These are phyloP conservation scores for Neoboletus brunneissimus DNA, from an alignment of 768 basidiomycete species.

Conservation along the genomic window DNA sequence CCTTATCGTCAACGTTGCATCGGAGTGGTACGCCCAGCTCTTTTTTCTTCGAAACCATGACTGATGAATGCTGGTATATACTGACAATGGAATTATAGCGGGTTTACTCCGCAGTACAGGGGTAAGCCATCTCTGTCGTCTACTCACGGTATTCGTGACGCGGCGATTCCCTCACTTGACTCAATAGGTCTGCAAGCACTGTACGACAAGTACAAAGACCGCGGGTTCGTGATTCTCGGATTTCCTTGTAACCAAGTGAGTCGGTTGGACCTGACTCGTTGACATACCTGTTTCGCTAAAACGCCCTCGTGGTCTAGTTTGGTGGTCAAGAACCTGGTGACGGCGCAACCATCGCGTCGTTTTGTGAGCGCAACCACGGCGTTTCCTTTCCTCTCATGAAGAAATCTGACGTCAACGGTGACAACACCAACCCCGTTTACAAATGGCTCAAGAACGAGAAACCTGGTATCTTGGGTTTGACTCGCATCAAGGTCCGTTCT, in stretches of 20 bases:
- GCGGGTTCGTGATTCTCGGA: slow-evolving; percentile 75
- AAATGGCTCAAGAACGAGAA: slow-evolving; percentile 83
- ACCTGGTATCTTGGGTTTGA: slow-evolving; percentile 65
- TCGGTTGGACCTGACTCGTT: background rate
- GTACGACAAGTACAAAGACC: slow-evolving; percentile 78
- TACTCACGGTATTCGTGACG: background rate
- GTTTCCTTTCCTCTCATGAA: slow-evolving; percentile 90
- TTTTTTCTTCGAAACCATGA: background rate
- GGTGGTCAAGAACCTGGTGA: slow-evolving; percentile 82
- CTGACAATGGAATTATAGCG: slow-evolving; percentile 41
- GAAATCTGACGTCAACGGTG: slow-evolving; percentile 93
- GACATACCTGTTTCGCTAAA: background rate
- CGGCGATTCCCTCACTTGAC: background rate
- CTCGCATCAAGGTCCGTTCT: slow-evolving; percentile 65
- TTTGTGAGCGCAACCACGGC: slow-evolving; percentile 80
- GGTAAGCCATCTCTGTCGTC: slow-evolving; percentile 36
- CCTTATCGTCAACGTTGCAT: slow-evolving; percentile 76
- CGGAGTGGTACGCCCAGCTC: slow-evolving; percentile 48
- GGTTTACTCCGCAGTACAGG: slow-evolving; percentile 81
- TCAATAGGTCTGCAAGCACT: slow-evolving; percentile 68
- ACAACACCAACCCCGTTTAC: slow-evolving; percentile 78
- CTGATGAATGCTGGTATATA: background rate
- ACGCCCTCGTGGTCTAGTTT: slow-evolving; percentile 47
- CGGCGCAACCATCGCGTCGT: slow-evolving; percentile 70
- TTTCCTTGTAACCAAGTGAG: slow-evolving; percentile 89